Base-by-base conservation (phyloP, 495 filamentous ascomycete genomes). In the Penicillium atrosanguineum region DNA sequence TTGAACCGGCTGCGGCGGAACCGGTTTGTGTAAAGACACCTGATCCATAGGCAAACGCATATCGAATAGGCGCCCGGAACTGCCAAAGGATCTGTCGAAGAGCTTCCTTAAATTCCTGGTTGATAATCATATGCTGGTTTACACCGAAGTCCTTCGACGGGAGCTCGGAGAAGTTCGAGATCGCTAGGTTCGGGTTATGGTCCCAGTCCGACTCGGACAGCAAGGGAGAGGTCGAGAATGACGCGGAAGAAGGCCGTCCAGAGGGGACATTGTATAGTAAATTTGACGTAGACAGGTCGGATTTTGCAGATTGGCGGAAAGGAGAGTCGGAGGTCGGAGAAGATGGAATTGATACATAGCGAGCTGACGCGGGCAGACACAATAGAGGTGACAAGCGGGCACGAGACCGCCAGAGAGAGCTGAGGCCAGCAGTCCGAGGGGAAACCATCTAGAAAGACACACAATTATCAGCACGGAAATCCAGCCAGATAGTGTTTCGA, bases 11-110 rank as follows among this genome's bases (percentile, higher is more conserved):
- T 15, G 71, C 67, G 9, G 66, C 65, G 6, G 69, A 68, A 45
- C 79, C 80, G 5, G 81, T 83, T 62, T 98, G 94, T 1, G 91
- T 81, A 65, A 98, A 98, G 6, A 98, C 94, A 7, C 95, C 94
- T 1, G 93, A 97, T 21, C 94, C 94, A 65, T 98, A 98, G 14
- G 94, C 94, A 68, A 98, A 94, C 6, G 91, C 93, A 73, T 97
- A 97, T 44, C 89, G 81, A 53, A 98, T 95, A 0, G 93, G 91
- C 0, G 95, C 94, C 34, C 87, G 79, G 70, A 98, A 97, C 52
- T 92, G 83, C 90, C 91, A 96, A 5, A 96, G 80, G 28, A 97
- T 87, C 64, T 89, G 84, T 16, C 92, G 86, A 34, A 98, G 70
- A 15, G 84, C 87, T 64, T 96, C 89, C 63, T 96, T 97, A 69